Evolutionary conservation across 352 stramenopile species (phyloP), one percentile per base, ranked within the genome.

Genomic region (Paralagenidium karlingii): DNA sequence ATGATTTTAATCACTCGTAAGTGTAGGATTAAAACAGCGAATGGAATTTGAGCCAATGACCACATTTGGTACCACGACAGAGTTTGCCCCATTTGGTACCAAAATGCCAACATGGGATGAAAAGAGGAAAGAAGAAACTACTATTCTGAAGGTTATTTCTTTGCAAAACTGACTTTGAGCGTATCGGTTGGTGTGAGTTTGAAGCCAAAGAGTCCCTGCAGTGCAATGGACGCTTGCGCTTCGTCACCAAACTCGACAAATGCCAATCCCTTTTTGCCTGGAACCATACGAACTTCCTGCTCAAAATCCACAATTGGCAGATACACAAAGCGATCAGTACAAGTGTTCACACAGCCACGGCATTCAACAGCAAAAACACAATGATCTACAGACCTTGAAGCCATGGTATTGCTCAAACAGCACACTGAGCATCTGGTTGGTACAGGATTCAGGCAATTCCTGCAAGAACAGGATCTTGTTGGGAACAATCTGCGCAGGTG

Each of bases 351-450:
- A 34, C 27, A 45, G 24, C 15, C 18, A 18, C 11, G 40, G 9
- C 3, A 45, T 6, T 13, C 34, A 40, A 40, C 10, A 24, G 13
- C 11, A 16, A 38, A 15, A 18, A 36, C 3, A 21, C n/a, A 16
- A n/a, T 8, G 9, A 31, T 40, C 20, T 16, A 48, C 60, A 53
- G 36, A 88, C 74, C 66, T 95, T 88, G 51, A 96, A 98, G 16
- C 95, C 95, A 31, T 88, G 63, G 64, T 97, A 97, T 68, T 97
- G 90, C 60, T 95, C 92, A 68, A 99, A 99, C 28, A 99, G 68
- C 56, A 97, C 92, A 34, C 59, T 73, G 31, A 98, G 68, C 85
- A 97, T 97, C 52, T 96, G 81, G 64, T 97, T 61, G 63, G 93
- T 98, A 58, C 90, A 97, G 40, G 95, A 94, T 20, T 84, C 60